Base-by-base conservation (phyloP, 2,329 filamentous ascomycete species). In the Trichoderma atroviride region DNA sequence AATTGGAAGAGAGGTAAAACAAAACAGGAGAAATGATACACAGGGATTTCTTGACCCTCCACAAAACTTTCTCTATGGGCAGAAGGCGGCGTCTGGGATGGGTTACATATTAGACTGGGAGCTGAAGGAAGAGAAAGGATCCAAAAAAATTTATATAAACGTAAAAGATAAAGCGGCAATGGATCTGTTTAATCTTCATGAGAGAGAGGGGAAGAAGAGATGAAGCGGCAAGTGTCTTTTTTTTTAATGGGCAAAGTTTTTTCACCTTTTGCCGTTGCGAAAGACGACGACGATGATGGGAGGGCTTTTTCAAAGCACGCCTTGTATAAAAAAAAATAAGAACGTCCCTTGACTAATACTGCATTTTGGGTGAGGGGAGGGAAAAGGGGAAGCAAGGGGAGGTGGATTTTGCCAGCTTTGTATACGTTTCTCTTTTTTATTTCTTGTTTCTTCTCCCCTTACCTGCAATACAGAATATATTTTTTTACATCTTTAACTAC, bases 261-360 rank as follows among this genome's bases (percentile, higher is more conserved):
- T 69, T 31, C 14, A 6, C 33, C 33, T 16, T 43, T 69, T 66
- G 64, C 37, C 58, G 59, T 65, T 66, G 69, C 66, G 71, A 71
- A 50, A 50, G 33, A 35, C 11, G 33, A 35, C 4, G 72, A 73
- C 71, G 73, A 74, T 74, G 75, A 76, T n/a, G 19, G 74, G 74
- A 24, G n/a, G 47, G 47, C 75, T 71, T 43, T 43, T 43, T 35
- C 11, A 14, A 43, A 71, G 72, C 74, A 74, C 75, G 76, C 77
- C 78, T 72, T 81, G 80, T 81, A 81, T 80, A 81, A 81, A 59
- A 59, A 59, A 29, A 19, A 35, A 11, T 35, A 37, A 58, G 19
- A 57, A 58, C 79, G 80, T 80, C 76, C 75, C 72, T 78, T 80
- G 78, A 78, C 77, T 80, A 81, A 79, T 80, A 75, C 76, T 79